phyloP scores from a whole-genome alignment of 106 monocot genomes.

The Platanthera guangdongensis region DNA sequence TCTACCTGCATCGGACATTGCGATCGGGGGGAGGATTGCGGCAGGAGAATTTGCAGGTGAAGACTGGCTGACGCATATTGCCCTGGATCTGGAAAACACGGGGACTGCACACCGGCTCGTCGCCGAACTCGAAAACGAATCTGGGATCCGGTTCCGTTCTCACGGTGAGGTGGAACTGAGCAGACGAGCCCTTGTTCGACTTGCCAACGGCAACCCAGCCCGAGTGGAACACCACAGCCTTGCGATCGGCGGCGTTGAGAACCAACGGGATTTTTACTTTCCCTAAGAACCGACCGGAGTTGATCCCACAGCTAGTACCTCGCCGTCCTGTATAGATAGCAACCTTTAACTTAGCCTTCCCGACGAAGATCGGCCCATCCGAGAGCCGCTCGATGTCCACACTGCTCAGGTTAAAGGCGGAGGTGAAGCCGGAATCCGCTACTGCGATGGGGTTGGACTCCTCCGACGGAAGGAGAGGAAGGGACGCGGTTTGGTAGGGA shows the following conservation, averaged over 20 bases:
- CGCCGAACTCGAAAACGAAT: constrained; percentile 93
- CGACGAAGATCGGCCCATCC: constrained; percentile 27
- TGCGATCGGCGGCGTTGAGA: constrained; percentile 38
- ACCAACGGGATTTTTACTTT: constrained; percentile 59
- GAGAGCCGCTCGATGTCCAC: constrained; percentile 44
- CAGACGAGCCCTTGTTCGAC: constrained; percentile 14
- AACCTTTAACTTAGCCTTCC: constrained; percentile 29
- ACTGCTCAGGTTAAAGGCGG: constrained; percentile 51
- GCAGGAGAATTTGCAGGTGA: constrained; percentile 88
- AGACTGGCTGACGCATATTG: constrained; percentile 66
- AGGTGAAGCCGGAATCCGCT: constrained; percentile 28
- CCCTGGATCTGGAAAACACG: constrained; percentile 84
- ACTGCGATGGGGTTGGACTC: constrained; percentile 15
- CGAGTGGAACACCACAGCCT: constrained; percentile 38
- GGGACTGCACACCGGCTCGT: constrained; percentile 88
- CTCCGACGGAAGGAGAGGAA: constrained; percentile 36
- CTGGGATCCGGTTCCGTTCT: constrained; percentile 59
- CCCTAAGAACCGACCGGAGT: constrained; percentile 67
- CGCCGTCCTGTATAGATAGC: constrained; percentile 72
- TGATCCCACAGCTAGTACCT: constrained; percentile 70
- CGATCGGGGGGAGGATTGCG: constrained; percentile 35
- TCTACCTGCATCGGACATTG: constrained; percentile 43
- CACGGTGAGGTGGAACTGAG: constrained; percentile 47
- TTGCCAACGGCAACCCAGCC: constrained; percentile 50
- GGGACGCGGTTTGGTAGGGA: constrained; percentile 37